Conservation (phyloP, 1,139 yeast species). For the Diutina neorugosa region DNA sequence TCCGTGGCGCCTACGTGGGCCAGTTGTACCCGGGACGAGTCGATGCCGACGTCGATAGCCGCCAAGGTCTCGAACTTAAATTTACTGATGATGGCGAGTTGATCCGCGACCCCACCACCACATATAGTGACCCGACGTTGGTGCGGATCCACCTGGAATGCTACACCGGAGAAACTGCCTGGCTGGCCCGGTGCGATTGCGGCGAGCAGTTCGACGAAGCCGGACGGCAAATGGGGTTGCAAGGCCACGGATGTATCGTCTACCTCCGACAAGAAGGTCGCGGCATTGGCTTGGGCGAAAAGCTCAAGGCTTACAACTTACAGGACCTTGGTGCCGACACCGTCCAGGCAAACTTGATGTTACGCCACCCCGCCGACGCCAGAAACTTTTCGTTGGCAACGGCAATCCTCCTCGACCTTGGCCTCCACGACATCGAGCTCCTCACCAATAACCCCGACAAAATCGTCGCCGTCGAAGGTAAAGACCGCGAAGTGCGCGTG, state of each 20-base stretch:
- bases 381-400: slow-evolving; percentile 90
- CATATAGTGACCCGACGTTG: slow-evolving; percentile 29
- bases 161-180: slow-evolving; percentile 97
- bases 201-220: slow-evolving; percentile 99
- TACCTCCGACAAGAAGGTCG: slow-evolving; percentile 97
- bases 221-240: slow-evolving; percentile 78
- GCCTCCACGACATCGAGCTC: slow-evolving; percentile 57
- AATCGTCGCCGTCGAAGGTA: slow-evolving; percentile 87
- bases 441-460: slow-evolving; percentile 96
- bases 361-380: slow-evolving; percentile 95
- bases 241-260: slow-evolving; percentile 88
- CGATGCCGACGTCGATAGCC: slow-evolving; percentile 51
- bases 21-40: slow-evolving; percentile 75
- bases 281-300: slow-evolving; percentile 95
- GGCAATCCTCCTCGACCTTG: slow-evolving; percentile 78
- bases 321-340: slow-evolving; percentile 99
- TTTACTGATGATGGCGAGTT: slow-evolving; percentile 44
- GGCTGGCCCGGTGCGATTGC: slow-evolving; percentile 98
- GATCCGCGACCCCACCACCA: slow-evolving; percentile 24
- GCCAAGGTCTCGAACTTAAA: slow-evolving; percentile 23
- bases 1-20: slow-evolving; percentile 93
- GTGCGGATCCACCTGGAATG: slow-evolving; percentile 91
- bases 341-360: slow-evolving; percentile 84
- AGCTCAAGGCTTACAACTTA: slow-evolving; percentile 88
- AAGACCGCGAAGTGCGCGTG: slow-evolving; percentile 55